Evolutionary conservation across 1,284 basidiomycete species (phyloP).

Genomic region (Ganoderma sinense): DNA sequence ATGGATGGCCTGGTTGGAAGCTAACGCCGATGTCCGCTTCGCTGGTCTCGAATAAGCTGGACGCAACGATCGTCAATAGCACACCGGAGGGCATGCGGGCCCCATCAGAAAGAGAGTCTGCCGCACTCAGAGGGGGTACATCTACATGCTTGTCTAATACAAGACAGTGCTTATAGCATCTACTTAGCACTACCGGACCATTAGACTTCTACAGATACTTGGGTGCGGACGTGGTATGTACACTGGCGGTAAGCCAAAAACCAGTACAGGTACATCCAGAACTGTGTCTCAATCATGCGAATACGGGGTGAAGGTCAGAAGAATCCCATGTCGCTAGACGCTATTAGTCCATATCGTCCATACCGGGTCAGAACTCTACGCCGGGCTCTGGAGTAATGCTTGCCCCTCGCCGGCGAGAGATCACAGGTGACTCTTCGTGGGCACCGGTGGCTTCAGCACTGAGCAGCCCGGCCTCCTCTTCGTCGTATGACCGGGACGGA

Average conservation of each 20-base stretch:
- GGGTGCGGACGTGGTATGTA: neutral
- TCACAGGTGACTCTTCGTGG: slow-evolving; percentile 32
- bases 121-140: neutral
- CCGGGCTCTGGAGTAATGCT: slow-evolving; percentile 20
- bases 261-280: slow-evolving; percentile 10
- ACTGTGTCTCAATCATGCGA: neutral
- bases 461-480: slow-evolving; percentile 42
- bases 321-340: neutral
- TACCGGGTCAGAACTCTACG: neutral
- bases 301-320: neutral
- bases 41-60: slow-evolving; percentile 63
- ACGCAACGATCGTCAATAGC: no score
- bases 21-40: slow-evolving; percentile 88
- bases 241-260: neutral
- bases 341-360: neutral
- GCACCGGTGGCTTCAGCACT: slow-evolving; percentile 37
- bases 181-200: slow-evolving; percentile 17
- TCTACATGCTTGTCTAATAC: slow-evolving; percentile 3
- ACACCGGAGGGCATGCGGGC: neutral
- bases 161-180: slow-evolving; percentile 15
- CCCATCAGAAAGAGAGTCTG: neutral
- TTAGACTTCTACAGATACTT: slow-evolving; percentile 22
- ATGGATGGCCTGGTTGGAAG: slow-evolving; percentile 92
- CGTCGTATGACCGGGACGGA: slow-evolving; percentile 30
- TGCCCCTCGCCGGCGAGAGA: slow-evolving; percentile 36